These are phyloP conservation scores for Ophiostoma novo-ulmi DNA, from an alignment of 2,329 filamentous ascomycete genomes.

Conservation along the genomic window DNA sequence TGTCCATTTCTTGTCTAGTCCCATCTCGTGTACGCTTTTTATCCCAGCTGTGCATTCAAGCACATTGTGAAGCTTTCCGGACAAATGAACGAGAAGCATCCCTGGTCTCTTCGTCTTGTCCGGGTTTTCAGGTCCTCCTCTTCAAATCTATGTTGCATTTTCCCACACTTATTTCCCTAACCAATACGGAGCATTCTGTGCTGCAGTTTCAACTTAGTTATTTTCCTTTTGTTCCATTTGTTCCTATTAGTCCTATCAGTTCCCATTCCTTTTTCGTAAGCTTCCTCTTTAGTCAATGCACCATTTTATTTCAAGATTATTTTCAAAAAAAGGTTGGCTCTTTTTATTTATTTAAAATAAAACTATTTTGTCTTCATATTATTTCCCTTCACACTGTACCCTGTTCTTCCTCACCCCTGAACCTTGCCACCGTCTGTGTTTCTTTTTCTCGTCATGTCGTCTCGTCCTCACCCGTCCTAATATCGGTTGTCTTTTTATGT, in stretches of 20 bases:
- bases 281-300: neutral
- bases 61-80: neutral
- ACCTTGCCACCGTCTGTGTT: constrained; percentile 22
- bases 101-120: neutral
- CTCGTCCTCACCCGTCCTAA: constrained; percentile 1
- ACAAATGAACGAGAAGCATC: neutral
- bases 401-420: constrained; percentile 20
- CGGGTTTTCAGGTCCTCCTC: neutral
- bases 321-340: neutral
- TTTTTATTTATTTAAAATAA: neutral
- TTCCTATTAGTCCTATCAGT: neutral
- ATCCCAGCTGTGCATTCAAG: neutral
- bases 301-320: neutral
- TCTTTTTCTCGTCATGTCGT: constrained; percentile 13
- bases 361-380: neutral
- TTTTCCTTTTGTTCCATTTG: neutral
- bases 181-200: constrained; percentile 5
- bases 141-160: constrained; percentile 5
- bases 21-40: neutral
- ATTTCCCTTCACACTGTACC: neutral
- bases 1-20: neutral
- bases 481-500: neutral
- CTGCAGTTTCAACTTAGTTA: constrained; percentile 5
- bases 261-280: neutral
- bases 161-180: constrained; percentile 1